Evolutionary conservation across 108 stramenopile species (phyloP).

Genomic region (Conticribra guillardii): DNA sequence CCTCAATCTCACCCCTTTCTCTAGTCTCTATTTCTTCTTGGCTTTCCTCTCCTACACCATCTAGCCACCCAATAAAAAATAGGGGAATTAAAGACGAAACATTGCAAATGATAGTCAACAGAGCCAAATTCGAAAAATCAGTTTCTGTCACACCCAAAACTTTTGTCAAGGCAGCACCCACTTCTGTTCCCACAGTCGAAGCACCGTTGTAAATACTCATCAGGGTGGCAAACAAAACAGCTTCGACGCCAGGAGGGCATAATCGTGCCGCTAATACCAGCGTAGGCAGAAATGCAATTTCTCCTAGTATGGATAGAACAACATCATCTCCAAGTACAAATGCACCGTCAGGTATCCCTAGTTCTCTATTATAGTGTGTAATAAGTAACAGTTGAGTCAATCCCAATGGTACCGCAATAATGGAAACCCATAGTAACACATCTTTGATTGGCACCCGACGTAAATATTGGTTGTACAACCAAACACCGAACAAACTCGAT

Average conservation of each 20-base stretch:
- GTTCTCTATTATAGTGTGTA: conserved; percentile 79
- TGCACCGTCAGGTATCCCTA: conserved; percentile 91
- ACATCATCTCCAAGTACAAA: conserved; percentile 96
- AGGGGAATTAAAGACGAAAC: conserved; percentile 88
- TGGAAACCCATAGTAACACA: conserved; percentile 85
- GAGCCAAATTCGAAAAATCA: conserved; percentile 85
- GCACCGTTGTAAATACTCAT: conserved; percentile 96
- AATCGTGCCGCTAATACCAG: conserved; percentile 92
- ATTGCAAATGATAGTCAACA: conserved; percentile 90
- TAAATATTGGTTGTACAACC: conserved; percentile 73
- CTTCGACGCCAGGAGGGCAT: conserved; percentile 94
- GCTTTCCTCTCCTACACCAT: conserved; percentile 71
- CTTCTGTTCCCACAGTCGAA: conserved; percentile 85
- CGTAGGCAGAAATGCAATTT: conserved; percentile 94
- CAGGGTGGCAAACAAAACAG: conserved; percentile 92
- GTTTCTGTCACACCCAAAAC: conserved; percentile 84
- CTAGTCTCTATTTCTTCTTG: conserved; percentile 71
- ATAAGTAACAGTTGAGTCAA: conserved; percentile 83
- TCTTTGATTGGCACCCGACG: conserved; percentile 73
- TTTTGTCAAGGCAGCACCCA: conserved; percentile 89
- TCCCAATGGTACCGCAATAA: conserved; percentile 76
- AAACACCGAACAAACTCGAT: conserved; percentile 87
- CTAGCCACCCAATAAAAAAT: conserved; percentile 83
- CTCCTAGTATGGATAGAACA: conserved; percentile 82
- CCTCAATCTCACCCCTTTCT: background rate